phyloP scores from a whole-genome alignment of 805 yeast genomes.

The Hyphopichia homilentoma region DNA sequence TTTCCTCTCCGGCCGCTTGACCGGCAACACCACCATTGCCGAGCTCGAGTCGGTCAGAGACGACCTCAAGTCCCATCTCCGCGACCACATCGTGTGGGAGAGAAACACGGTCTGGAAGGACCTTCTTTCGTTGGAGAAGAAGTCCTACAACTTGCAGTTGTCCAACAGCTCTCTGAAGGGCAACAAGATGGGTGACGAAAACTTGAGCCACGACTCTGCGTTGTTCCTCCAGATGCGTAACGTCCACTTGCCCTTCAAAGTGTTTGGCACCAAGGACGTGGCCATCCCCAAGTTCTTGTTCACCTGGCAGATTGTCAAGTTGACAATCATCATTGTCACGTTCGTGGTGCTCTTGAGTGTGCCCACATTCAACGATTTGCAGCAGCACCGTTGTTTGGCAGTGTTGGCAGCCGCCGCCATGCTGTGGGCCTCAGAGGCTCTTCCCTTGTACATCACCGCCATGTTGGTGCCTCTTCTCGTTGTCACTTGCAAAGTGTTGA shows the following conservation, averaged over 20 bases:
- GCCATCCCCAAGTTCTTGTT: constrained; percentile 46
- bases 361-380: constrained; percentile 60
- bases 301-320: constrained; percentile 46
- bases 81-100: constrained; percentile 97
- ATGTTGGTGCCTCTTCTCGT: constrained; percentile 46
- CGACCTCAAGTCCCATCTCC: constrained; percentile 51
- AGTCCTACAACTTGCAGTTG: constrained; percentile 24
- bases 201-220: constrained; percentile 9
- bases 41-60: constrained; percentile 37
- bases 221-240: constrained; percentile 17
- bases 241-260: constrained; percentile 17
- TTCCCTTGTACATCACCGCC: constrained; percentile 48
- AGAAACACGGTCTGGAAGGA: constrained; percentile 98
- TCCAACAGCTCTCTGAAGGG: constrained; percentile 11
- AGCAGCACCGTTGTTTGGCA: constrained; percentile 70
- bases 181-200: constrained; percentile 27
- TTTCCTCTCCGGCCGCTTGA: constrained; percentile 25
- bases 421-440: constrained; percentile 51
- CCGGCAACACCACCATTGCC: constrained; percentile 49
- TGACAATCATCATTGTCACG: constrained; percentile 45
- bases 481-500: constrained; percentile 47
- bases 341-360: constrained; percentile 50
- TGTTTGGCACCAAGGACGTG: constrained; percentile 12
- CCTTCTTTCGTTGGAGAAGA: constrained; percentile 67
- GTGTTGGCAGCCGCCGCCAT: constrained; percentile 54